phyloP scores from a whole-genome alignment of 352 stramenopile genomes.

The Globisporangium nagaii region DNA sequence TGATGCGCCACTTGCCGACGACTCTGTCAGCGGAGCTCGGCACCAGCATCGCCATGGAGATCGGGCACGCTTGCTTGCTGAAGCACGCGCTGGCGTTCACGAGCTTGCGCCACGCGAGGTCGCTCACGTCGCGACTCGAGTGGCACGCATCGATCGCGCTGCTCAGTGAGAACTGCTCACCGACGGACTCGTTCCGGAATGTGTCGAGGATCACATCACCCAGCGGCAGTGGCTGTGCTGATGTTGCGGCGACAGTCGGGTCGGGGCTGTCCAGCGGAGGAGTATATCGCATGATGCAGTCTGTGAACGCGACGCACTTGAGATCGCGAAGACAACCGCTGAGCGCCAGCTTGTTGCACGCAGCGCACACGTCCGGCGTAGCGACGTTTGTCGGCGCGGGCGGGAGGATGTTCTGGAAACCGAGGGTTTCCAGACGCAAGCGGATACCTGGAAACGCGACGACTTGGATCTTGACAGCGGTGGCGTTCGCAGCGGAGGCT shows the following conservation, averaged over 20 bases:
- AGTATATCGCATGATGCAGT: conserved; percentile 35
- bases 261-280: too few relatives aligned
- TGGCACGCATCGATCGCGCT: conserved; percentile 29
- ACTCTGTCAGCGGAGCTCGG: conserved; percentile 16
- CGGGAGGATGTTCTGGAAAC: conserved; percentile 17
- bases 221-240: conserved; percentile 1
- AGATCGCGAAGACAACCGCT: conserved; percentile 46
- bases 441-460: conserved; percentile 18
- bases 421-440: conserved; percentile 27
- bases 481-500: neutral
- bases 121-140: conserved; percentile 21
- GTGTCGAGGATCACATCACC: conserved; percentile 33
- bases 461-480: neutral
- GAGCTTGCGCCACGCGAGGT: conserved; percentile 35
- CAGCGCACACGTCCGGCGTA: conserved; percentile 8
- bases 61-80: conserved; percentile 27
- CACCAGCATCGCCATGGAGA: conserved; percentile 35
- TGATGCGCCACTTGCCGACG: conserved; percentile 34
- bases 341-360: conserved; percentile 31
- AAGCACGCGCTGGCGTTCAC: conserved; percentile 50
- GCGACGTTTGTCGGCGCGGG: conserved; percentile 6
- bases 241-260: neutral
- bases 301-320: conserved; percentile 41
- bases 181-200: conserved; percentile 21
- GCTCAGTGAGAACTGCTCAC: conserved; percentile 24